Evolutionary conservation across 352 stramenopile genomes (phyloP), one percentile per base, ranked within the genome.

Genomic region (Plasmopara viticola): DNA sequence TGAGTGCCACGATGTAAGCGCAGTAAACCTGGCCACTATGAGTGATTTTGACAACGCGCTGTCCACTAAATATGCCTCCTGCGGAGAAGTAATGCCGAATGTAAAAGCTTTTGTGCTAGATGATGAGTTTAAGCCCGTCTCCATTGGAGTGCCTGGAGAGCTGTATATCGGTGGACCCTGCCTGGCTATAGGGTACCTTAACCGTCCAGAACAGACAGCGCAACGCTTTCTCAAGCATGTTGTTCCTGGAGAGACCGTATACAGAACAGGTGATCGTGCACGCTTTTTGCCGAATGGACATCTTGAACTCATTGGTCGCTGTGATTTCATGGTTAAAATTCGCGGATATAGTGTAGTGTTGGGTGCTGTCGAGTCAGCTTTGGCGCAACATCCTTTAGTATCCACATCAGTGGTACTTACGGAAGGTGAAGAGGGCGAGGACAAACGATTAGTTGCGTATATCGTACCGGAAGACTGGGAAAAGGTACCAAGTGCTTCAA

Each of bases 281-380:
- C 75, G 90, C 12, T 90, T 96, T 44, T 69, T 97, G 46, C 78
- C 84, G 0, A 95, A 96, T 57, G 85, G 88, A 5, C 77, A 95
- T 58, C 64, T 98, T 5, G 90, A 97, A 64, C 79, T 98, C 31
- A 84, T 97, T 33, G 94, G 94, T 5, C 82, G 94, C 35, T 97
- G 87, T 57, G 91, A 97, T 67, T 97, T 96, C 52, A 97, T 97
- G 89, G 87, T 98, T 50, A 98, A 98, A 72, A 95, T 98, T 53
- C 82, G 92, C 18, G 94, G 94, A 38, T 98, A 97, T 64, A 96
- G 87, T 40, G 87, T 98, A 5, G 94, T 97, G 25, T 64, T 97
- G 6, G 89, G 88, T 29, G 91, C 90, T 14, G 78, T 98, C 2
- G 90, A 96, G 62, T 87, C 84, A 6, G 89, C 87, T 13, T 80